Conservation (phyloP, 345 rosid species). For the Excoecaria agallocha region DNA sequence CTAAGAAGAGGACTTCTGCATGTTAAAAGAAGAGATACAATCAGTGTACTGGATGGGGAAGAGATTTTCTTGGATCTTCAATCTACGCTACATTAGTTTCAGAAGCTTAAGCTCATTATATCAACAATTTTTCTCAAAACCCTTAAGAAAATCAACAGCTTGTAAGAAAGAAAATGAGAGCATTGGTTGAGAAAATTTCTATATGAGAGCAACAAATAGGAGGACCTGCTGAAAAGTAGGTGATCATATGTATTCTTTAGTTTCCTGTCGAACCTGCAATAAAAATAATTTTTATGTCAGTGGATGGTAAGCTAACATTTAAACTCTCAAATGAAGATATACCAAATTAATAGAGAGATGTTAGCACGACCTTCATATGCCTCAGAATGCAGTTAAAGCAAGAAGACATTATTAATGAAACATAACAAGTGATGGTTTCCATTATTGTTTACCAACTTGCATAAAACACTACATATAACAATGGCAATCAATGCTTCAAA, state of each 20-base stretch:
- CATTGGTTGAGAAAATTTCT: not conserved
- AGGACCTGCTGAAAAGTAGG: constrained; percentile 92
- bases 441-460: not conserved
- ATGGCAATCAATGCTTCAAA: no score
- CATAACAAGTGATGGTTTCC: not conserved
- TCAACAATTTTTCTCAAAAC: not conserved
- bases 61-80: not conserved
- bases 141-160: not conserved
- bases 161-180: not conserved
- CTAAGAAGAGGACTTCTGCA: constrained; percentile 91
- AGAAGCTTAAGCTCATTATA: not conserved
- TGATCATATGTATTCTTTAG: constrained; percentile 84
- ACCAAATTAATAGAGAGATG: not conserved
- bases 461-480: not conserved
- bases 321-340: not conserved
- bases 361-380: not conserved
- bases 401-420: not conserved
- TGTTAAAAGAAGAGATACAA: constrained; percentile 8
- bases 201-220: not conserved
- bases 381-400: not conserved
- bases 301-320: not conserved
- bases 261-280: constrained; percentile 89
- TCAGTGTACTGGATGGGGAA: not conserved
- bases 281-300: constrained; percentile 15
- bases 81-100: not conserved